Conservation (phyloP, 805 yeast genomes). For the Kazachstania bromeliacearum region DNA sequence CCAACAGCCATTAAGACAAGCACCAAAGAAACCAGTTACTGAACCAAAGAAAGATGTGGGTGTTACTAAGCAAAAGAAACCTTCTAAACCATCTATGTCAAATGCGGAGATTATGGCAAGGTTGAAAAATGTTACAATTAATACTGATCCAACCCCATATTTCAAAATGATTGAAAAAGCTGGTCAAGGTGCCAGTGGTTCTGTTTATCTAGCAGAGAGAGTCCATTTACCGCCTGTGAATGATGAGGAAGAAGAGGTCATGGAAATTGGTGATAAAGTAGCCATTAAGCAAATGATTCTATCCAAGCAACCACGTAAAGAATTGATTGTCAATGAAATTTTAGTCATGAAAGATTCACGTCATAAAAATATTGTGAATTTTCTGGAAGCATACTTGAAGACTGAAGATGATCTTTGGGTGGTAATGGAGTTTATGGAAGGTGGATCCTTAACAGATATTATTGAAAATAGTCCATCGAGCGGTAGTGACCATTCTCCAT, state of each 20-base stretch:
- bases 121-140: conserved; percentile 71
- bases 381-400: conserved; percentile 78
- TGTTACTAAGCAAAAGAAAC: conserved; percentile 34
- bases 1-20: conserved; percentile 19
- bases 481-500: conserved; percentile 26
- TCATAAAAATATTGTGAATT: conserved; percentile 91
- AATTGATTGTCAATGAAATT: conserved; percentile 89
- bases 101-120: conserved; percentile 81
- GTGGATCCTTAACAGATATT: conserved; percentile 93
- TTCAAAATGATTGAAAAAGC: conserved; percentile 73
- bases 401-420: conserved; percentile 87
- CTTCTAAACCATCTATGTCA: conserved; percentile 55
- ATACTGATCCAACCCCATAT: conserved; percentile 75
- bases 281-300: conserved; percentile 96
- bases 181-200: conserved; percentile 98
- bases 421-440: conserved; percentile 99
- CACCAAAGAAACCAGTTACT: conserved; percentile 25
- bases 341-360: conserved; percentile 93
- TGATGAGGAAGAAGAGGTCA: conserved; percentile 12
- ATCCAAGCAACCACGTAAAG: conserved; percentile 86
- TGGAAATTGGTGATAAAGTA: conserved; percentile 51
- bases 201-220: conserved; percentile 78
- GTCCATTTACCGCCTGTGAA: conserved; percentile 31
- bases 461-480: conserved; percentile 73
- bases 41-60: conserved; percentile 23